These are phyloP conservation scores for Pestalotiopsis fici DNA, from an alignment of 2,329 filamentous ascomycete species.

Conservation along the genomic window DNA sequence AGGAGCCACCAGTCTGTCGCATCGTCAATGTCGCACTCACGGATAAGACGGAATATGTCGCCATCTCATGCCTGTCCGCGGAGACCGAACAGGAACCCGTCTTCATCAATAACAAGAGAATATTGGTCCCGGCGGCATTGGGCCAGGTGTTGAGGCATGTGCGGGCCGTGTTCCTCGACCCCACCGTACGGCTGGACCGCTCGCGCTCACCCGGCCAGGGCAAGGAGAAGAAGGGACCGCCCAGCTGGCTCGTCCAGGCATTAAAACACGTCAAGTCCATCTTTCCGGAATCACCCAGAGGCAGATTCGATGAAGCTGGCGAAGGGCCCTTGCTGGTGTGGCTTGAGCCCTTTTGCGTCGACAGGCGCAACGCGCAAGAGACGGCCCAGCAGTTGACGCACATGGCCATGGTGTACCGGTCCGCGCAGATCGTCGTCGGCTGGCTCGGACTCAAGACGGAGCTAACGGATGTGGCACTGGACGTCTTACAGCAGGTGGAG, in stretches of 20 bases:
- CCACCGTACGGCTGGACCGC: not conserved
- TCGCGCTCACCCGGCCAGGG: not conserved
- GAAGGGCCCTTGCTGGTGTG: not conserved
- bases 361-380: not conserved
- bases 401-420: conserved; percentile 8
- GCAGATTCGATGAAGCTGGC: not conserved
- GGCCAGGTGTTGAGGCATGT: conserved; percentile 4
- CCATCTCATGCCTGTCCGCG: not conserved
- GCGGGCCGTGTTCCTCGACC: conserved; percentile 2
- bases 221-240: not conserved
- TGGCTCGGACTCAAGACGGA: conserved; percentile 5
- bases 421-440: conserved; percentile 4
- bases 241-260: conserved; percentile 2
- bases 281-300: not conserved
- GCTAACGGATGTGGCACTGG: not conserved
- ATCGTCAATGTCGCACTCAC: conserved; percentile 6
- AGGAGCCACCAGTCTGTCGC: not conserved
- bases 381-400: conserved; percentile 1
- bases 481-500: not conserved
- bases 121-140: not conserved
- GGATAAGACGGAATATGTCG: conserved; percentile 5
- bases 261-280: conserved; percentile 4
- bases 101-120: not conserved
- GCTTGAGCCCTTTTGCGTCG: conserved; percentile 3
- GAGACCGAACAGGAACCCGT: not conserved